A percentile compares a stretch with the other conserved stretches of the same genome.
Evolutionary conservation across 176 grass and related monocot species (phyloP).

Genomic region (Thinopyrum elongatum): DNA sequence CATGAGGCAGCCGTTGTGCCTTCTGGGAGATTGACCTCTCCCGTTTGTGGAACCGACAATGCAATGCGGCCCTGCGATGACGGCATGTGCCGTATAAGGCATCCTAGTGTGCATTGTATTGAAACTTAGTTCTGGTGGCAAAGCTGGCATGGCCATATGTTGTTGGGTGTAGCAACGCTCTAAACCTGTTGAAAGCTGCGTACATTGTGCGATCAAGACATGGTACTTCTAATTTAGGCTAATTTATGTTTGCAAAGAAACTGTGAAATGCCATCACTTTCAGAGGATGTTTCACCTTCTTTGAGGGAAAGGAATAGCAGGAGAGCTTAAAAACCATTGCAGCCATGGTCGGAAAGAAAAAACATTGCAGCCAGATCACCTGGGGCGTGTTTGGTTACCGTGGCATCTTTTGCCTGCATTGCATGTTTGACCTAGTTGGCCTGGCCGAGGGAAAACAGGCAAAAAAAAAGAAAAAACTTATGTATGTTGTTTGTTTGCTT

Average conservation of each 20-base stretch:
- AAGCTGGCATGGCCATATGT: constrained; percentile 13
- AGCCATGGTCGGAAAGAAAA: no score
- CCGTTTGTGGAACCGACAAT: neutral
- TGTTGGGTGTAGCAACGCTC: neutral
- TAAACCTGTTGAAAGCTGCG: neutral
- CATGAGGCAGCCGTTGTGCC: constrained; percentile 92
- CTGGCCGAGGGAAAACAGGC: no score
- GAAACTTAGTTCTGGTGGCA: neutral
- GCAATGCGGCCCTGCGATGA: neutral
- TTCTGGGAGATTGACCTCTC: constrained; percentile 72
- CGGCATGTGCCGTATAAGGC: neutral
- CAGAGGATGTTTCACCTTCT: neutral
- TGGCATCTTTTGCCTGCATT: no score
- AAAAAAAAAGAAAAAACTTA: no score
- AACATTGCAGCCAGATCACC: neutral
- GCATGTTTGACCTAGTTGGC: no score
- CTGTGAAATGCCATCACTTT: neutral
- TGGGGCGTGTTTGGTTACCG: no score
- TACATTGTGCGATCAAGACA: neutral
- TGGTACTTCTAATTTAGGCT: neutral
- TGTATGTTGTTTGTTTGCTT: no score
- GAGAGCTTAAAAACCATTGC: neutral
- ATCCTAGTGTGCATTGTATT: neutral
- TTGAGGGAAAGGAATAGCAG: neutral
- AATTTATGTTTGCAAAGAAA: neutral